phyloP scores from a whole-genome alignment of 2,329 filamentous ascomycete genomes.

The Pseudopithomyces maydicus region DNA sequence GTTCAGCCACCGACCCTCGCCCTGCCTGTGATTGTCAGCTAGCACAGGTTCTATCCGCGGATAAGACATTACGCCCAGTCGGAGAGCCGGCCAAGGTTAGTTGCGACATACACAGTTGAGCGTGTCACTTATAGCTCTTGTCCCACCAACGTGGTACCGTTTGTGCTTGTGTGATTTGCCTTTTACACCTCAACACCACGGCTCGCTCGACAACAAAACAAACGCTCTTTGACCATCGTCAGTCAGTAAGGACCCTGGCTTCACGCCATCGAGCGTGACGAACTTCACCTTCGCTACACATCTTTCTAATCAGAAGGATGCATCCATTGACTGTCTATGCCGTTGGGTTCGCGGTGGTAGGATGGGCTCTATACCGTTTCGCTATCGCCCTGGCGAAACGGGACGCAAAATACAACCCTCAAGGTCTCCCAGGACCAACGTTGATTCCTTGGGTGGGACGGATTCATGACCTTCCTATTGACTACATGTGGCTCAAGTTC shows the following conservation, averaged over 20 bases:
- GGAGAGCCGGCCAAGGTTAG: constrained; percentile 7
- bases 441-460: constrained; percentile 44
- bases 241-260: neutral
- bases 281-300: neutral
- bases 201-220: neutral
- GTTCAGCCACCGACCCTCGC: neutral
- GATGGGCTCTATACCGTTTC: constrained; percentile 43
- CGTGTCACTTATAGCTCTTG: constrained; percentile 5
- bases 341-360: constrained; percentile 42
- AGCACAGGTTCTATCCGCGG: neutral
- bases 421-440: constrained; percentile 48
- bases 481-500: constrained; percentile 59
- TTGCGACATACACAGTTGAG: constrained; percentile 1
- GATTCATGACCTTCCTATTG: constrained; percentile 43
- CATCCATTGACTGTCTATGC: constrained; percentile 48
- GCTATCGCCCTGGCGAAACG: constrained; percentile 42
- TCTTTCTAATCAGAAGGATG: constrained; percentile 32
- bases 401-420: constrained; percentile 43
- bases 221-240: neutral
- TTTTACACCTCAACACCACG: neutral
- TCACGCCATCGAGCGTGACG: neutral
- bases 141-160: neutral
- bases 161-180: constrained; percentile 1
- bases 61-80: neutral
- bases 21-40: neutral